These are phyloP conservation scores for Gossypium raimondii DNA, from an alignment of 345 rosid species.

Conservation along the genomic window DNA sequence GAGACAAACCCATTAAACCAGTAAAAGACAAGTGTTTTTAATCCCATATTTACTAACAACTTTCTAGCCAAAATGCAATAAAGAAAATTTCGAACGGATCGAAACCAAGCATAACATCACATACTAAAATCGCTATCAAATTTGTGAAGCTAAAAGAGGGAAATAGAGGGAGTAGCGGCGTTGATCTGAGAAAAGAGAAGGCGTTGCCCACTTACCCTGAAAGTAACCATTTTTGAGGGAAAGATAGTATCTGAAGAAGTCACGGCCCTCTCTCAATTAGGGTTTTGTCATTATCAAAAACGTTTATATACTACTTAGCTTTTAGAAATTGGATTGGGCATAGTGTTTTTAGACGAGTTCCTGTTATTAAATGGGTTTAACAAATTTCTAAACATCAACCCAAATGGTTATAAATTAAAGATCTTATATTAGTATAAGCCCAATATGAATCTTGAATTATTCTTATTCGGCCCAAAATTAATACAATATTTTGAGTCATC, in stretches of 20 bases:
- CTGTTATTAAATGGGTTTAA: neutral
- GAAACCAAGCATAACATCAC: neutral
- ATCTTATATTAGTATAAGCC: neutral
- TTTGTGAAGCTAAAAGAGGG: neutral
- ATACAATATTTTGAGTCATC: neutral
- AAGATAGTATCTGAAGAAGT: slow-evolving; percentile 1
- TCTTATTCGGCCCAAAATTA: neutral
- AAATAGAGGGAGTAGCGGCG: neutral
- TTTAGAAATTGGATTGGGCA: neutral
- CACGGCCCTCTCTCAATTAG: slow-evolving; percentile 9
- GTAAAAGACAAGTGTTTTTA: neutral
- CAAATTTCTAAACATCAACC: neutral
- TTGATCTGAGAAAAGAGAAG: neutral
- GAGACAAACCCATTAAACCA: no score
- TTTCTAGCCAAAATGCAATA: neutral
- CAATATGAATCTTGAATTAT: neutral
- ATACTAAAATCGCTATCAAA: neutral
- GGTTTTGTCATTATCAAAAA: slow-evolving; percentile 15
- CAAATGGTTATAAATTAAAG: neutral
- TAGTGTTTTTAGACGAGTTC: neutral
- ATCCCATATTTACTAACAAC: neutral
- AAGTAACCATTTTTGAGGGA: slow-evolving; percentile 29
- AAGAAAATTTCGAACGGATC: neutral
- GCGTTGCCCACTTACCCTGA: slow-evolving; percentile 28
- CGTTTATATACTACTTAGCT: slow-evolving; percentile 3